A percentile compares a stretch with the other conserved stretches of the same genome.
Evolutionary conservation across 2,329 filamentous ascomycete genomes (phyloP).

Genomic region (Fusarium graminum): DNA sequence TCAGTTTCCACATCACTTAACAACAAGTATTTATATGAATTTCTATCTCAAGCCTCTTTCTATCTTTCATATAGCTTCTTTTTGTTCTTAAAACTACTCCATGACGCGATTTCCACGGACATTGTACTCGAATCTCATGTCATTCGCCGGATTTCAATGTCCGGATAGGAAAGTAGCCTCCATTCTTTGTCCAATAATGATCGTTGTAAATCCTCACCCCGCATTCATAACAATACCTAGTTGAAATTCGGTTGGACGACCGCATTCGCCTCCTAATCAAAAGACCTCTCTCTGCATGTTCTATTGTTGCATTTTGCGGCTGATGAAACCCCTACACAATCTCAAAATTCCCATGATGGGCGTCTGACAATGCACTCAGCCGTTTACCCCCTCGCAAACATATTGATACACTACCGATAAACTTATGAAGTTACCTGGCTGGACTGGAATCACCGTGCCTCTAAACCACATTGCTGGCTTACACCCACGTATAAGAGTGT

Average conservation of each 20-base stretch:
- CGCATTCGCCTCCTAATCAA: constrained; percentile 39
- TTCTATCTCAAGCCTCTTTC: not conserved
- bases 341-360: constrained; percentile 35
- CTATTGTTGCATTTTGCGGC: constrained; percentile 18
- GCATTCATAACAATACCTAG: constrained; percentile 25
- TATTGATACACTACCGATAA: constrained; percentile 29
- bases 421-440: constrained; percentile 24
- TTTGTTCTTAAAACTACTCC: not conserved
- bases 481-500: constrained; percentile 9
- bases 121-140: constrained; percentile 10
- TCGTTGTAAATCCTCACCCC: constrained; percentile 27
- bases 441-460: constrained; percentile 29
- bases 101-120: not conserved
- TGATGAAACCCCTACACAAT: constrained; percentile 20
- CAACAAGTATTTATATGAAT: not conserved
- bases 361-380: constrained; percentile 32
- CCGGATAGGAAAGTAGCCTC: constrained; percentile 26
- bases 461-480: constrained; percentile 24
- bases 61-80: not conserved
- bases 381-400: constrained; percentile 19
- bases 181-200: constrained; percentile 37
- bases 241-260: constrained; percentile 33
- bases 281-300: constrained; percentile 6
- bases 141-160: constrained; percentile 47
- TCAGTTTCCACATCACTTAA: not conserved